Base-by-base conservation (phyloP, 1,139 yeast species). In the Suhomyces atakaporum region DNA sequence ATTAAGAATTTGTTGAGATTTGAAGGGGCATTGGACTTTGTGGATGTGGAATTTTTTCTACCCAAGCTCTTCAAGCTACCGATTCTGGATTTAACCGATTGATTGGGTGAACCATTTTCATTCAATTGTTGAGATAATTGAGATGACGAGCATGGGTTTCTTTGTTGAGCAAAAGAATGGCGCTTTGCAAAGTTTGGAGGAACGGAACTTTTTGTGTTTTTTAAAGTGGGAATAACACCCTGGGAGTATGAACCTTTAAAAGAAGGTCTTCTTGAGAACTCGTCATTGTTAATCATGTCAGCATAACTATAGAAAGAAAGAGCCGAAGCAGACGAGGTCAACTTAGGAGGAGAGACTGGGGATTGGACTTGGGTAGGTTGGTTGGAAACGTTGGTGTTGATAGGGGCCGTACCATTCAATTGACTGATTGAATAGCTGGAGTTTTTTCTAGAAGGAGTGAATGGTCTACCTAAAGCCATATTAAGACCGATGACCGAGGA, bases 241-340 rank as follows among this genome's bases (percentile, higher is more conserved):
- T 61, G 67, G 18, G 64, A 55, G 45, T 57, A 58, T 13, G 64
- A 54, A 28, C 56, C 61, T 34, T 59, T 62, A 48, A 63, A 62
- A 13, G 81, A 70, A 15, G 87, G 87, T 56, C 86, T 72, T 54
- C 82, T 73, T 26, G 75, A 63, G 42, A 63, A 65, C 55, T 70
- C 85, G 54, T 83, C 89, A 51, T 74, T 79, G 47, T 69, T 75
- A 43, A 85, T 73, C 73, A 86, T 75, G 50, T 86, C 95, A 4
- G 92, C 95, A 56, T 83, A 86, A 4, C 90, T 81, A 54, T 79
- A 84, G 57, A 85, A 85, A 31, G 81, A 77, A 27, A 84, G 66
- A 2, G 80, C 66, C n/a, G 82, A 80, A 40, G 70, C 61, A 10
- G 71, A 60, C 33, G 60, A 50, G 25, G 55, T 50, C 47, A 61